These are phyloP conservation scores for Ilex asprella DNA, from an alignment of 257 asterid genomes.

Conservation along the genomic window DNA sequence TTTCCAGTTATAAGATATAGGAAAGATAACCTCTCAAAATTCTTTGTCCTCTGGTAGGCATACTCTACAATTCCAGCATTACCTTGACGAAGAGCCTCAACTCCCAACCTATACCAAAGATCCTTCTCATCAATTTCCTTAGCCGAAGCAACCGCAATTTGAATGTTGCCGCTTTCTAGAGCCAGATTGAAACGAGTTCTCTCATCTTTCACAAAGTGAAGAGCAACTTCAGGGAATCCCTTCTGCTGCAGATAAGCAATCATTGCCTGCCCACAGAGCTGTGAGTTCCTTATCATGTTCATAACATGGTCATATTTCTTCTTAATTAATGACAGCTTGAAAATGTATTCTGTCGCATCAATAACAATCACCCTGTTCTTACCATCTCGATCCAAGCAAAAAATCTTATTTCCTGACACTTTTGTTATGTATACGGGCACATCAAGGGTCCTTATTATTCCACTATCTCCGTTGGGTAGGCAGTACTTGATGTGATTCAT, in stretches of 20 bases:
- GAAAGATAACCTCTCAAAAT: conserved; percentile 84
- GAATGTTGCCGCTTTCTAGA: conserved; percentile 90
- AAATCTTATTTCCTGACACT: conserved; percentile 74
- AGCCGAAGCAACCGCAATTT: conserved; percentile 89
- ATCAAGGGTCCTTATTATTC: conserved; percentile 88
- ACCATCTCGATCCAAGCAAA: conserved; percentile 97
- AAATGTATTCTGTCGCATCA: conserved; percentile 84
- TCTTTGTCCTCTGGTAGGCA: conserved; percentile 87
- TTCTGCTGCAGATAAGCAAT: conserved; percentile 97
- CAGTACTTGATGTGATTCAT: conserved; percentile 93
- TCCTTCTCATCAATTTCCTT: conserved; percentile 87
- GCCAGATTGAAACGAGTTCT: conserved; percentile 84
- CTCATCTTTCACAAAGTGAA: conserved; percentile 95
- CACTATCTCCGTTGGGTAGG: conserved; percentile 96
- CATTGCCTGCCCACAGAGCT: conserved; percentile 98
- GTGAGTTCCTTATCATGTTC: conserved; percentile 91
- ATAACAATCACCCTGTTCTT: conserved; percentile 82
- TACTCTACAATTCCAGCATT: conserved; percentile 91
- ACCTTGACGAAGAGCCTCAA: conserved; percentile 98
- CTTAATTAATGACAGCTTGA: conserved; percentile 66
- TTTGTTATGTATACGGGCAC: conserved; percentile 86
- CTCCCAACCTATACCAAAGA: conserved; percentile 89
- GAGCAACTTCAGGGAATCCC: conserved; percentile 98
- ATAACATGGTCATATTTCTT: conserved; percentile 90
- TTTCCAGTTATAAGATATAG: conserved; percentile 84